Evolutionary conservation across 2,329 filamentous ascomycete genomes (phyloP).

Genomic region (Grosmannia serpens): DNA sequence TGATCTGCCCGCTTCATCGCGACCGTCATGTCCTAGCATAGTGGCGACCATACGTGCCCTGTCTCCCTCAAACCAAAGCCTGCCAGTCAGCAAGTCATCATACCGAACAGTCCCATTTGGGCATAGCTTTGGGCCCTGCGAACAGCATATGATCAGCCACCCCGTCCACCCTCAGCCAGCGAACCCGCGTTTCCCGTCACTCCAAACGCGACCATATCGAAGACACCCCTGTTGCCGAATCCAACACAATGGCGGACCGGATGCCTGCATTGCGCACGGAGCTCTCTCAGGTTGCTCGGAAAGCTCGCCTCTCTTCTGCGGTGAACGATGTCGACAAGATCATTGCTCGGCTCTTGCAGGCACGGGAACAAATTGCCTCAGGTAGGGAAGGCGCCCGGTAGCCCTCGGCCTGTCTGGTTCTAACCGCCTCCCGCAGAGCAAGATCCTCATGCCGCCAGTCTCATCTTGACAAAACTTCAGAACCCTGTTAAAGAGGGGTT

Average conservation of each 20-base stretch:
- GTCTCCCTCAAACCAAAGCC: background rate
- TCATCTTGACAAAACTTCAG: conserved; percentile 74
- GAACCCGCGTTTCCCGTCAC: background rate
- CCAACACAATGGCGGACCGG: conserved; percentile 11
- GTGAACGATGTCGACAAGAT: conserved; percentile 74
- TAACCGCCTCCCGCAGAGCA: conserved; percentile 17
- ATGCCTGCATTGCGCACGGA: conserved; percentile 56
- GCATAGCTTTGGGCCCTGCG: background rate
- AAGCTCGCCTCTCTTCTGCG: conserved; percentile 56
- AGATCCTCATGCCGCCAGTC: conserved; percentile 59
- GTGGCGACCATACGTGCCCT: background rate
- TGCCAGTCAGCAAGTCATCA: background rate
- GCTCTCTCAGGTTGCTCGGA: conserved; percentile 58
- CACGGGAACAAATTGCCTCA: conserved; percentile 60
- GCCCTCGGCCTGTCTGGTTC: background rate
- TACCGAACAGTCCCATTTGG: background rate
- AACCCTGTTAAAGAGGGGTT: conserved; percentile 74
- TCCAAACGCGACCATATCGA: background rate
- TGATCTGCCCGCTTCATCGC: background rate
- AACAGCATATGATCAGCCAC: background rate
- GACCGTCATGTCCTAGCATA: background rate
- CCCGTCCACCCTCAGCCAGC: background rate
- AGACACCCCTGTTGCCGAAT: background rate
- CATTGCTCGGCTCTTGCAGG: conserved; percentile 63
- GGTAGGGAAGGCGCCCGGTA: conserved; percentile 36